These are phyloP conservation scores for Suillus brevipes DNA, from an alignment of 768 basidiomycete species.

Conservation along the genomic window DNA sequence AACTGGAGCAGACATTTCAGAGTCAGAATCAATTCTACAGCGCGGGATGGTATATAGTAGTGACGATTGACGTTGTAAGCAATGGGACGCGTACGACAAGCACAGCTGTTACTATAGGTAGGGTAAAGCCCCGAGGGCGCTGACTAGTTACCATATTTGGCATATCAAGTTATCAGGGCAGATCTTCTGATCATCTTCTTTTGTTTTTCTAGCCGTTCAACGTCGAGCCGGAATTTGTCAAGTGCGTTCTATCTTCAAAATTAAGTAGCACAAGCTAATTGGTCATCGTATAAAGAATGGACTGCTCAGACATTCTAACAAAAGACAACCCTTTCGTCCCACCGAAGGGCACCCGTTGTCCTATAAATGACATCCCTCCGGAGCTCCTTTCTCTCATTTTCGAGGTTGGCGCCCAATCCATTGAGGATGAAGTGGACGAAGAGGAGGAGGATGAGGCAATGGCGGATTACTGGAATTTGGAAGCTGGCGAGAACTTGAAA, in stretches of 20 bases:
- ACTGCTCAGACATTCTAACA: slow-evolving; percentile 25
- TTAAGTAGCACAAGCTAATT: not conserved
- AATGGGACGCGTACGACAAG: not conserved
- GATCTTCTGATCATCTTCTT: slow-evolving; percentile 6
- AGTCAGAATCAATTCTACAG: not conserved
- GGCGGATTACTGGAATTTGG: slow-evolving; percentile 27
- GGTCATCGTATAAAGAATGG: not conserved
- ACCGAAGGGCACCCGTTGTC: slow-evolving; percentile 42
- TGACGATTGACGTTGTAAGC: not conserved
- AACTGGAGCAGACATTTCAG: slow-evolving; percentile 43
- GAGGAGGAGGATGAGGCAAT: slow-evolving; percentile 36
- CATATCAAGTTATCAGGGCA: not conserved
- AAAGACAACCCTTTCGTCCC: slow-evolving; percentile 50
- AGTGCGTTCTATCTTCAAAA: slow-evolving; percentile 4
- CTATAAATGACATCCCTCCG: slow-evolving; percentile 52
- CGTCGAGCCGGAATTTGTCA: slow-evolving; percentile 1
- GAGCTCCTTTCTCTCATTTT: slow-evolving; percentile 62
- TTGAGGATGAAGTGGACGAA: slow-evolving; percentile 32
- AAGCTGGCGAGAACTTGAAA: slow-evolving; percentile 40
- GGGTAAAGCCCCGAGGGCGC: no score
- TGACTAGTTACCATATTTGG: slow-evolving; percentile 1
- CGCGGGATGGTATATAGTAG: not conserved
- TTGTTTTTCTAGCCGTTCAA: not conserved
- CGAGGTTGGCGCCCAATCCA: slow-evolving; percentile 43
- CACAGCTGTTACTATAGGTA: not conserved